Conservation (phyloP, 2,329 filamentous ascomycete species). For the Calonectria pseudoreteaudii region DNA sequence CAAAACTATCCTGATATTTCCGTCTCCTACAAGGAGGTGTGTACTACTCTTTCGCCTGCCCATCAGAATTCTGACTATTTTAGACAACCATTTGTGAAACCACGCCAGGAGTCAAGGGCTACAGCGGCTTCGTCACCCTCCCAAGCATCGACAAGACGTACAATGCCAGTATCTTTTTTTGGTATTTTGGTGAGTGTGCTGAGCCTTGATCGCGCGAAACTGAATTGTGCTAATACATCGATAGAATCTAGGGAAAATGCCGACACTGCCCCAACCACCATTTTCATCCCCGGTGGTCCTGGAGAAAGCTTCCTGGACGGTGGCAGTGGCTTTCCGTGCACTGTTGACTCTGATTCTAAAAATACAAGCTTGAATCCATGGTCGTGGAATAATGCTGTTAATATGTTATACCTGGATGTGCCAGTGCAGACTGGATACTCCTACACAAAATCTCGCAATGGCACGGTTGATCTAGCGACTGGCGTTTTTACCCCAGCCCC, state of each 20-base stretch:
- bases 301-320: constrained; percentile 71
- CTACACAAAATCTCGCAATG: constrained; percentile 59
- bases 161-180: constrained; percentile 54
- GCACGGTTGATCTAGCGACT: constrained; percentile 63
- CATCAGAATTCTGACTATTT: background rate
- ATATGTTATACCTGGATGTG: constrained; percentile 65
- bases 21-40: constrained; percentile 41
- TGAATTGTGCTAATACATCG: fast-evolving
- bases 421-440: constrained; percentile 75
- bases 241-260: constrained; percentile 48
- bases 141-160: constrained; percentile 30
- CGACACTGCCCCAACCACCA: constrained; percentile 47
- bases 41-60: too few relatives aligned
- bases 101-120: constrained; percentile 34
- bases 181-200: constrained; percentile 50
- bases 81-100: constrained; percentile 41
- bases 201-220: fast-evolving
- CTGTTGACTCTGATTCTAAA: constrained; percentile 60
- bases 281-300: constrained; percentile 74
- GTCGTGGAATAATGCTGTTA: constrained; percentile 68
- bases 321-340: constrained; percentile 66
- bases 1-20: constrained; percentile 28
- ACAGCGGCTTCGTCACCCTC: constrained; percentile 39
- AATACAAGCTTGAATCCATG: constrained; percentile 66
- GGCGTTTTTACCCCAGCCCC: constrained; percentile 37